These are phyloP conservation scores for Forsythia viridissima DNA, from an alignment of 257 asterid genomes.

Conservation along the genomic window DNA sequence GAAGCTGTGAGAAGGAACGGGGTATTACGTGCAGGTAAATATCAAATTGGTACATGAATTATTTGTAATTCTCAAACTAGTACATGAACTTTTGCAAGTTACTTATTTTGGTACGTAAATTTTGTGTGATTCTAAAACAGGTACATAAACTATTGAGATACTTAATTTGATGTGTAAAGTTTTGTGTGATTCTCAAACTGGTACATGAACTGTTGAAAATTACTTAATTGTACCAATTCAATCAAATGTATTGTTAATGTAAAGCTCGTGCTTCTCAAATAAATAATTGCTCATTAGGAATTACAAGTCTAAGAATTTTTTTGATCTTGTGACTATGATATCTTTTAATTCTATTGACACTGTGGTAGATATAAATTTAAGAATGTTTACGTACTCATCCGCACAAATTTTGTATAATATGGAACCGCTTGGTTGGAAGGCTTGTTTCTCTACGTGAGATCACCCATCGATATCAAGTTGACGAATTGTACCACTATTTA, in stretches of 20 bases:
- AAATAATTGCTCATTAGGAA: no score
- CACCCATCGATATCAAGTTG: no score
- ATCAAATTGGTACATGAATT: neutral
- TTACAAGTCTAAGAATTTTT: neutral
- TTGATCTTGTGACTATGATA: neutral
- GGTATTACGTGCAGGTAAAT: neutral
- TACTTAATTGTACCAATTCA: neutral
- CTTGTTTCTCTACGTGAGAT: no score
- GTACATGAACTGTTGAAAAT: neutral
- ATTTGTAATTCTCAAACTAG: neutral
- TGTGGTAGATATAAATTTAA: no score
- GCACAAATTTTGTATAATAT: no score
- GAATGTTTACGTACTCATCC: no score
- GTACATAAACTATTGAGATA: neutral
- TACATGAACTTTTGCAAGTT: neutral
- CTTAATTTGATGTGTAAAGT: neutral
- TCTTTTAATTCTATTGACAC: neutral
- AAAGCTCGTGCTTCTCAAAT: neutral
- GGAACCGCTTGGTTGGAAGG: no score
- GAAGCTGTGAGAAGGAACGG: neutral
- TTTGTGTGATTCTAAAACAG: neutral
- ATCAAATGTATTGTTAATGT: no score
- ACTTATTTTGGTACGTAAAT: neutral
- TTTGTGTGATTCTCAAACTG: neutral
- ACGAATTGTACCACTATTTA: no score